These are phyloP conservation scores for Tetramitus jugosus DNA, from an alignment of 208 protist genomes.

Conservation along the genomic window DNA sequence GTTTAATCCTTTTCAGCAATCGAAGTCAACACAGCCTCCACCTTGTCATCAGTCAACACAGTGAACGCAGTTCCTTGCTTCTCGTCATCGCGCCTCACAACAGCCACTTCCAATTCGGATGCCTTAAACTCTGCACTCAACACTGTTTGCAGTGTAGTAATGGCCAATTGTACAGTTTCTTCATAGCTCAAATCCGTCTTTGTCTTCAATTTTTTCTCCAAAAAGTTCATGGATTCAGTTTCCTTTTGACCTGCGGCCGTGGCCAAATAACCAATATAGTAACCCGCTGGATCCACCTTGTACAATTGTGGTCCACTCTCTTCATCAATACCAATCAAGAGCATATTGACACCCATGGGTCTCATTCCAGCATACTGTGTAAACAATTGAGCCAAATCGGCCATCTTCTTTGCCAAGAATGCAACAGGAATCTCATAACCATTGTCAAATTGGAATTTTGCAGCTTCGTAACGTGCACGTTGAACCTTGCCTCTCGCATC, in stretches of 20 bases:
- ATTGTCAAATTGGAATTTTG: conserved; percentile 87
- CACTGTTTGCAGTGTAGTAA: conserved; percentile 55
- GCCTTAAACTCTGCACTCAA: conserved; percentile 56
- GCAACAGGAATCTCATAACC: conserved; percentile 89
- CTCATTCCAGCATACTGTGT: conserved; percentile 93
- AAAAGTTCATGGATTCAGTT: conserved; percentile 83
- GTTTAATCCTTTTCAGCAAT: conserved; percentile 46
- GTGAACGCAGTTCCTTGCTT: conserved; percentile 39
- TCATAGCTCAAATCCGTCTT: conserved; percentile 54
- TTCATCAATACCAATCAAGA: conserved; percentile 85
- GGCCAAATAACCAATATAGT: conserved; percentile 76
- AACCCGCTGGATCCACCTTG: conserved; percentile 87
- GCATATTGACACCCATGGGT: conserved; percentile 79
- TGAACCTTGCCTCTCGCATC: conserved; percentile 81
- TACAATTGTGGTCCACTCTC: conserved; percentile 77
- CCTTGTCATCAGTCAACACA: conserved; percentile 38
- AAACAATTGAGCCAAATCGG: conserved; percentile 90
- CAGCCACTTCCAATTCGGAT: conserved; percentile 54
- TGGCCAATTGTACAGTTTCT: conserved; percentile 39
- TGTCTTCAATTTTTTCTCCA: conserved; percentile 82
- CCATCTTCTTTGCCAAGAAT: conserved; percentile 88
- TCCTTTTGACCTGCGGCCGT: conserved; percentile 81
- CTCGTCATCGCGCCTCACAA: conserved; percentile 26
- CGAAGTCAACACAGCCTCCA: conserved; percentile 50
- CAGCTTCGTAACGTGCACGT: conserved; percentile 83